Evolutionary conservation across 306 rosid genomes (phyloP).

Genomic region (Begonia peltatifolia): DNA sequence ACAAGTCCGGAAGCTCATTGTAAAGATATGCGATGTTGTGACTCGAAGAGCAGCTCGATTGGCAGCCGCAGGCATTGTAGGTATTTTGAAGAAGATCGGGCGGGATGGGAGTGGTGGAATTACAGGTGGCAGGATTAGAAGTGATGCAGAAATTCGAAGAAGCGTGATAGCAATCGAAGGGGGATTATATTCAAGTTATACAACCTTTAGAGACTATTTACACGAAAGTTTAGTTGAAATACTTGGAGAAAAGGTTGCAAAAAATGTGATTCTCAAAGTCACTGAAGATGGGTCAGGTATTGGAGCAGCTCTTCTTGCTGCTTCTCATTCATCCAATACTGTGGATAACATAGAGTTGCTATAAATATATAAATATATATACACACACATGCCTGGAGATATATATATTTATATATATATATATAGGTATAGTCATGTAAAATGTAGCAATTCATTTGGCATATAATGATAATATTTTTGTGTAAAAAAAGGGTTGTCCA

Average conservation of each 20-base stretch:
- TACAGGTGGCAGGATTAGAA: slow-evolving; percentile 58
- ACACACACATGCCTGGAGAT: slow-evolving; percentile 4
- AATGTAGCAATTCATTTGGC: slow-evolving; percentile 48
- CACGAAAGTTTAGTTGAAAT: slow-evolving; percentile 66
- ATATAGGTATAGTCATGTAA: slow-evolving; percentile 32
- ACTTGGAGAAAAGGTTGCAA: slow-evolving; percentile 64
- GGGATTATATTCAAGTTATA: slow-evolving; percentile 57
- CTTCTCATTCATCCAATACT: slow-evolving; percentile 48
- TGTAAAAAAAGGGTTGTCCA: slow-evolving; percentile 34
- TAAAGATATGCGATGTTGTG: slow-evolving; percentile 66
- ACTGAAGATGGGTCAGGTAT: slow-evolving; percentile 83
- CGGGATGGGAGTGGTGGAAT: slow-evolving; percentile 79
- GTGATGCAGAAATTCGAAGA: slow-evolving; percentile 43
- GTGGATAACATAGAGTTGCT: slow-evolving; percentile 60
- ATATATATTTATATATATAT: slow-evolving; percentile 27
- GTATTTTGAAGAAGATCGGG: slow-evolving; percentile 86
- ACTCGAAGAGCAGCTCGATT: slow-evolving; percentile 76
- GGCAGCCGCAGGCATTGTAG: slow-evolving; percentile 85
- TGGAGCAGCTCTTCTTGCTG: slow-evolving; percentile 84
- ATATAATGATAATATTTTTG: slow-evolving; percentile 33
- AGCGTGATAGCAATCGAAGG: slow-evolving; percentile 78
- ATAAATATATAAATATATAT: slow-evolving; percentile 24
- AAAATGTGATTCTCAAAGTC: slow-evolving; percentile 53
- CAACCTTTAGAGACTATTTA: slow-evolving; percentile 61
- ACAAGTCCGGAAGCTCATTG: slow-evolving; percentile 57